Percentiles rank a stretch among this genome's conserved stretches.
phyloP scores from a whole-genome alignment of 2,329 filamentous ascomycete species.

The Cryphonectria naterciae region DNA sequence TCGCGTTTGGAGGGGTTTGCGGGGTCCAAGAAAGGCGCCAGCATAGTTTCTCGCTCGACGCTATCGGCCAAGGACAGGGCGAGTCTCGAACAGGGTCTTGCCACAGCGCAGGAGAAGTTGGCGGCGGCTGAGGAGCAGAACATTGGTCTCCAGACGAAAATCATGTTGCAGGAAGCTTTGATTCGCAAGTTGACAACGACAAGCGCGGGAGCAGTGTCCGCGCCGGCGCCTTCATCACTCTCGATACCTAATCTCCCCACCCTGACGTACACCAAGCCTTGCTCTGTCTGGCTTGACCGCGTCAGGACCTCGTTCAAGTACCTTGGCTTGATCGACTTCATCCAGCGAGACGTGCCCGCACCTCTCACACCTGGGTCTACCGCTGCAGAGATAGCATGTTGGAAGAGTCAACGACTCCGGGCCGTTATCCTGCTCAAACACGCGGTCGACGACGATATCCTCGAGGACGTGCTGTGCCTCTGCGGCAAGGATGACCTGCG shows the following conservation, averaged over 20 bases:
- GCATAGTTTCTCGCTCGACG: conserved; percentile 3
- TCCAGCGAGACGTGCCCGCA: conserved; percentile 16
- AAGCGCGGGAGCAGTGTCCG: neutral
- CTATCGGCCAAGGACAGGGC: neutral
- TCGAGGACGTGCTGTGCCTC: conserved; percentile 25
- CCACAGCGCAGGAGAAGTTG: conserved; percentile 5
- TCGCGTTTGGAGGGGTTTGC: conserved; percentile 15
- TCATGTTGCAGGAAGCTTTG: neutral
- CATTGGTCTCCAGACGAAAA: conserved; percentile 2
- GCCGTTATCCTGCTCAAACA: conserved; percentile 21
- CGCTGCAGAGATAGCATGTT: conserved; percentile 5
- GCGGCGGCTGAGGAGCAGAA: conserved; percentile 10
- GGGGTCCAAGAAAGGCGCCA: neutral
- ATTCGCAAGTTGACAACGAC: conserved; percentile 14
- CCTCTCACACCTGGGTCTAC: conserved; percentile 7
- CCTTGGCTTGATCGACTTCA: conserved; percentile 25
- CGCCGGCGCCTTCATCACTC: neutral
- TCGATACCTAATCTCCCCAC: conserved; percentile 22
- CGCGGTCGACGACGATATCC: conserved; percentile 27
- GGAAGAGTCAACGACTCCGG: conserved; percentile 18
- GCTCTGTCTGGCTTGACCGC: conserved; percentile 22
- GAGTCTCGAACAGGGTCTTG: conserved; percentile 16
- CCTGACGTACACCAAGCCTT: conserved; percentile 21
- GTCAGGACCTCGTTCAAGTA: conserved; percentile 24
- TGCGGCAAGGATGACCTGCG: conserved; percentile 9